A percentile compares a stretch with the other conserved stretches of the same genome.
phyloP scores from a whole-genome alignment of 1,284 basidiomycete genomes.

The Cryptococcus depauperatus region DNA sequence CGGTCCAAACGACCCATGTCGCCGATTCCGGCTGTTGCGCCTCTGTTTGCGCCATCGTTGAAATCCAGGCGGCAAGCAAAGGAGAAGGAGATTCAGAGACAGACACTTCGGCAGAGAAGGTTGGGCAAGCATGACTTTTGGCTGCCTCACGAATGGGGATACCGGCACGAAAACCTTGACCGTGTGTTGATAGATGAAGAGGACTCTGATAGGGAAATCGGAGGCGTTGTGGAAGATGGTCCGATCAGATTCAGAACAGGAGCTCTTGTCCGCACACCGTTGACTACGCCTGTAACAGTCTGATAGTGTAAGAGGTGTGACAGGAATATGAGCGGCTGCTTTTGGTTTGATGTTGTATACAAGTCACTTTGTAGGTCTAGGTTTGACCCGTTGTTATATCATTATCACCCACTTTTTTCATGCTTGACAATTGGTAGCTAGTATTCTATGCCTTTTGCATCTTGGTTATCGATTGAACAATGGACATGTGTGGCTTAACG shows the following conservation, averaged over 20 bases:
- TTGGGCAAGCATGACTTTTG: conserved; percentile 16
- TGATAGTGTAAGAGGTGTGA: no score
- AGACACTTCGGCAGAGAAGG: conserved; percentile 24
- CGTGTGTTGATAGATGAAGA: conserved; percentile 14
- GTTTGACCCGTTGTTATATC: no score
- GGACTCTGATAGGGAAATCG: conserved; percentile 6
- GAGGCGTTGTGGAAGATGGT: conserved; percentile 23
- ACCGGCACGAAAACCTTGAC: conserved; percentile 22
- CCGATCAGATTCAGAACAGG: conserved; percentile 19
- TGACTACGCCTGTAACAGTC: conserved; percentile 2
- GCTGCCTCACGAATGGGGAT: conserved; percentile 21
- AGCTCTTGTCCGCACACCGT: not conserved
- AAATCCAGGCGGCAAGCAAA: conserved; percentile 20
- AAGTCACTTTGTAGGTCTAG: no score
- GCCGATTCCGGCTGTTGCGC: conserved; percentile 19
- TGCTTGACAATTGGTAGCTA: no score
- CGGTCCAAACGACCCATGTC: conserved; percentile 6
- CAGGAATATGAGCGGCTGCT: no score
- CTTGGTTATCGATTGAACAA: no score
- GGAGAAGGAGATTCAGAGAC: conserved; percentile 25
- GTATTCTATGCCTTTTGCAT: no score
- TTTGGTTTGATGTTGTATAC: no score
- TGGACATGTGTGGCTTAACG: no score
- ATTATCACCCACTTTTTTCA: no score
- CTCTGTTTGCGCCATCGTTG: conserved; percentile 32